Evolutionary conservation across 1,139 yeast species (phyloP).

Genomic region (Geotrichum klebahnii): DNA sequence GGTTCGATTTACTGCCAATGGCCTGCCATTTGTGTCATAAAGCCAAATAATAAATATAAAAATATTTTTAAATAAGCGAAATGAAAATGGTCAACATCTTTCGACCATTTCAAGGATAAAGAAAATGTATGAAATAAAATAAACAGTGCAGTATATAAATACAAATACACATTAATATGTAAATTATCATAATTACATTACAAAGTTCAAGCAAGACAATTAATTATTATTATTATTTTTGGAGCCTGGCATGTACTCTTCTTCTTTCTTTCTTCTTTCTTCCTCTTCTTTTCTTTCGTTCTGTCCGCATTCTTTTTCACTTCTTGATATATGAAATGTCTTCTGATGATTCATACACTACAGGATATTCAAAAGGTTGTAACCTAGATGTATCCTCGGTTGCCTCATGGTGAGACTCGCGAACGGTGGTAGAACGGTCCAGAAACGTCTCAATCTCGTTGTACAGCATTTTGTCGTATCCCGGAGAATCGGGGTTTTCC

Average conservation of each 20-base stretch:
- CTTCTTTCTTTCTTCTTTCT: neutral
- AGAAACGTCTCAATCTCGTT: conserved; percentile 12
- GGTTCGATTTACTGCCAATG: too few relatives aligned
- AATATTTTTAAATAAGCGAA: too few relatives aligned
- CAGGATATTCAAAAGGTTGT: conserved; percentile 11
- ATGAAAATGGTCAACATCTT: too few relatives aligned
- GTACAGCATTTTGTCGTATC: neutral
- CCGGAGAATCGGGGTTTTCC: neutral
- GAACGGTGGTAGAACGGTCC: neutral
- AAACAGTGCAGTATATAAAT: too few relatives aligned
- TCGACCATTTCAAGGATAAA: too few relatives aligned
- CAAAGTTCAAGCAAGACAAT: too few relatives aligned
- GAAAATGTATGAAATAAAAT: too few relatives aligned
- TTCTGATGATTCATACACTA: conserved; percentile 5
- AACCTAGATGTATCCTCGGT: neutral
- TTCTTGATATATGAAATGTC: conserved; percentile 6
- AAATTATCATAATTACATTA: too few relatives aligned
- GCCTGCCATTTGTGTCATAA: too few relatives aligned
- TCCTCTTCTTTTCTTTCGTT: neutral
- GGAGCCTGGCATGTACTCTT: neutral
- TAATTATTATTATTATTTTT: neutral
- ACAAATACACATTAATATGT: too few relatives aligned
- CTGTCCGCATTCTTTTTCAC: neutral
- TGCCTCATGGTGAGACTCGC: neutral
- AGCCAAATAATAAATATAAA: too few relatives aligned